Evolutionary conservation across 805 yeast genomes (phyloP).

Genomic region (Saccharomycopsis microspora): DNA sequence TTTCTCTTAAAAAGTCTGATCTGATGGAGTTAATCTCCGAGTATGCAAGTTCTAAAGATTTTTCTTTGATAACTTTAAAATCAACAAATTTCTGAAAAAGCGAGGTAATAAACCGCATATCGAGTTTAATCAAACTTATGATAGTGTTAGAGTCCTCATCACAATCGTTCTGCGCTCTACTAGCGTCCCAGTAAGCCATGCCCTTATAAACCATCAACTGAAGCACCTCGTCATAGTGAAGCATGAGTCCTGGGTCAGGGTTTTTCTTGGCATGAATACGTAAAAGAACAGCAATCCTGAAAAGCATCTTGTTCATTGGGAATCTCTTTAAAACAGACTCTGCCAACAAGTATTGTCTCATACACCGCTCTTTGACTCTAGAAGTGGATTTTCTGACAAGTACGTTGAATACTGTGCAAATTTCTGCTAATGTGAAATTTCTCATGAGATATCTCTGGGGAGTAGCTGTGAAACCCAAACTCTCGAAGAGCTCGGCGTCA

Average conservation of each 20-base stretch:
- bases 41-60: background rate
- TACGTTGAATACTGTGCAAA: background rate
- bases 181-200: conserved; percentile 9
- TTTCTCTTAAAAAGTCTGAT: background rate
- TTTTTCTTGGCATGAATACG: background rate
- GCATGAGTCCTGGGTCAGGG: background rate
- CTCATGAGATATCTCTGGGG: background rate
- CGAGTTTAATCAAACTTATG: conserved; percentile 1
- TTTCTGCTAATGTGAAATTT: background rate
- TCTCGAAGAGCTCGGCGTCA: background rate
- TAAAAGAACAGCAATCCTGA: background rate
- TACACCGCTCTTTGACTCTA: background rate
- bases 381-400: background rate
- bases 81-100: background rate
- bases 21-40: background rate
- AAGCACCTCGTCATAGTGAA: conserved; percentile 1
- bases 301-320: conserved; percentile 6
- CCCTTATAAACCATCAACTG: background rate
- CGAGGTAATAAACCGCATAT: conserved; percentile 1
- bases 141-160: background rate
- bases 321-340: background rate
- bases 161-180: conserved; percentile 1
- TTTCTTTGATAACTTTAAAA: background rate
- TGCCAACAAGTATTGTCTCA: conserved; percentile 1
- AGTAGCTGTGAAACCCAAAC: conserved; percentile 4